Evolutionary conservation across 2,329 filamentous ascomycete genomes (phyloP).

Genomic region (Zymoseptoria ardabiliae): DNA sequence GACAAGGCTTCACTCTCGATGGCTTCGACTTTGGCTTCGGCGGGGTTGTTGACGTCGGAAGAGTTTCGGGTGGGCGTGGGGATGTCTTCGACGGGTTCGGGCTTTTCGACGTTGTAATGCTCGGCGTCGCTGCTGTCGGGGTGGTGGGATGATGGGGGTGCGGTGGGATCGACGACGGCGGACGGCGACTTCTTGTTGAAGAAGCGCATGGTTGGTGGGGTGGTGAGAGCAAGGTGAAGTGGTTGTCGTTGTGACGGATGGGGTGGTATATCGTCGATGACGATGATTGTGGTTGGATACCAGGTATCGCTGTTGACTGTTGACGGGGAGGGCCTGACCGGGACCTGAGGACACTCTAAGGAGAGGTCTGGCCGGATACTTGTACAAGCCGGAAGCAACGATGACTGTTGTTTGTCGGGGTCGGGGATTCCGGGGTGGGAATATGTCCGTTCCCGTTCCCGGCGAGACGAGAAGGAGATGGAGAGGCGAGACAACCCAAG

Average conservation of each 20-base stretch:
- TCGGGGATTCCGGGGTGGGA: background rate
- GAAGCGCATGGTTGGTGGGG: conserved; percentile 11
- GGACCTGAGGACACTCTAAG: too few relatives aligned
- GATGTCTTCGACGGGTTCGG: conserved; percentile 1
- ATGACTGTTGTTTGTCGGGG: too few relatives aligned
- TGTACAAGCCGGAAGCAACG: too few relatives aligned
- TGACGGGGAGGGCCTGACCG: too few relatives aligned
- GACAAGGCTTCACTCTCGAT: conserved; percentile 10
- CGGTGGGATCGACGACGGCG: background rate
- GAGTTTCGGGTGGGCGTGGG: background rate
- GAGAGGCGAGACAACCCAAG: too few relatives aligned
- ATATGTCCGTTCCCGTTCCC: background rate
- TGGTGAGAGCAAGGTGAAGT: background rate
- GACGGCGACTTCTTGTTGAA: conserved; percentile 14
- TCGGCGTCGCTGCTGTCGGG: conserved; percentile 10
- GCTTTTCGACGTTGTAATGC: conserved; percentile 11
- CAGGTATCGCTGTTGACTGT: too few relatives aligned
- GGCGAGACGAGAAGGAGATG: too few relatives aligned
- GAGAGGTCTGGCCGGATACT: too few relatives aligned
- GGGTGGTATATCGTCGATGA: background rate
- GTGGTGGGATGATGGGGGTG: conserved; percentile 6
- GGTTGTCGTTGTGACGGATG: too few relatives aligned
- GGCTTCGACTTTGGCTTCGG: conserved; percentile 13
- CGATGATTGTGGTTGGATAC: too few relatives aligned
- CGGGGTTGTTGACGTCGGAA: conserved; percentile 6